Evolutionary conservation across 208 protist genomes (phyloP).

Genomic region (Acanthamoeba polyphaga): DNA sequence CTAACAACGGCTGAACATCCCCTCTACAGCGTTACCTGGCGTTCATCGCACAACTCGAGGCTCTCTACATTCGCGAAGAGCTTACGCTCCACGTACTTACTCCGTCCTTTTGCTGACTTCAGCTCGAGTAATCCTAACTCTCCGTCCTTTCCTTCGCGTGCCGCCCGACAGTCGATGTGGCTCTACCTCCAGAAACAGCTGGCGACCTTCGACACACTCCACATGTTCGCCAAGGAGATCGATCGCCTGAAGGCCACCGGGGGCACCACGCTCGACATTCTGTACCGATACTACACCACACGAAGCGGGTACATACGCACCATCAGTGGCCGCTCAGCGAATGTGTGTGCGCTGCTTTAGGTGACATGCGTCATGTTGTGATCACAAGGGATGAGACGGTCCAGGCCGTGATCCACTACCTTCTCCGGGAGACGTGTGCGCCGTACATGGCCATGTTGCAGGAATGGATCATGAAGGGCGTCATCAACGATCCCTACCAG

Average conservation of each 20-base stretch:
- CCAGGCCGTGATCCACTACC: conserved; percentile 16
- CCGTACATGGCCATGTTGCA: conserved; percentile 60
- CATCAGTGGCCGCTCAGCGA: too few relatives aligned
- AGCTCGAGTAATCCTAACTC: not conserved
- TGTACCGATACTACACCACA: conserved; percentile 54
- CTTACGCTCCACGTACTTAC: conserved; percentile 28
- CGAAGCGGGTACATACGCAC: conserved; percentile 1
- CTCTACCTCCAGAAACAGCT: conserved; percentile 38
- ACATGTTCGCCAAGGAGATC: conserved; percentile 42
- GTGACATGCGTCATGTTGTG: not conserved
- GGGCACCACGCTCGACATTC: conserved; percentile 11
- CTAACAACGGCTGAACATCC: not conserved
- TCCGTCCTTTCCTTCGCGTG: not conserved
- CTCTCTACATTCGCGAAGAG: conserved; percentile 8
- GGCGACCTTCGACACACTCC: not conserved
- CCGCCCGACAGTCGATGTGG: conserved; percentile 17
- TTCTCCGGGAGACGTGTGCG: not conserved
- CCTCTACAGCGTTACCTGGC: conserved; percentile 22
- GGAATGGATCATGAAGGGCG: conserved; percentile 36
- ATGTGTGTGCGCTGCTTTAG: too few relatives aligned
- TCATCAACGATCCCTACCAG: conserved; percentile 38
- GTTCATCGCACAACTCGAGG: conserved; percentile 45
- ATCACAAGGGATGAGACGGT: not conserved
- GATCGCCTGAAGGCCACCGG: conserved; percentile 11
- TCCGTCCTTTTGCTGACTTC: not conserved